Conservation (phyloP, 768 basidiomycete genomes). For the Boletus reticulatus region DNA sequence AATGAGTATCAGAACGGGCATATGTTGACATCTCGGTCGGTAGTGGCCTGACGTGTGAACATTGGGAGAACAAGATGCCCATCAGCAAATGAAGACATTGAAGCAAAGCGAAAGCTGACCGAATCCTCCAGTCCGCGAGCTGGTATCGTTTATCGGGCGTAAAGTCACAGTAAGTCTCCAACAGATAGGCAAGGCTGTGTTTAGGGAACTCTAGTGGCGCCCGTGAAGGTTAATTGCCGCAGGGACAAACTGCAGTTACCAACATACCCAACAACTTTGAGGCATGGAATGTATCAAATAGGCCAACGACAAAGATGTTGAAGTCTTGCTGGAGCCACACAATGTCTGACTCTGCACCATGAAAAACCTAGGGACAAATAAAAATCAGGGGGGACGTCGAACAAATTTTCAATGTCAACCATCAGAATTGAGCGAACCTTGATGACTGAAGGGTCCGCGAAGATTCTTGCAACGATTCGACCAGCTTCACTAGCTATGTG, state of each 20-base stretch:
- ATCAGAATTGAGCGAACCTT: constrained; percentile 53
- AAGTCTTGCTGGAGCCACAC: constrained; percentile 97
- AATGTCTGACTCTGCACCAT: constrained; percentile 93
- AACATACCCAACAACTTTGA: constrained; percentile 73
- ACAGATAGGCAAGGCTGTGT: constrained; percentile 79
- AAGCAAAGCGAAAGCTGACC: constrained; percentile 40
- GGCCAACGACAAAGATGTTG: constrained; percentile 86
- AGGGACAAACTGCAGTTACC: background rate
- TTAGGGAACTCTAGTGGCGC: constrained; percentile 64
- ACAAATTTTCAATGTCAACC: background rate
- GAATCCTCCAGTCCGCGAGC: constrained; percentile 95
- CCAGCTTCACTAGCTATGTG: constrained; percentile 25
- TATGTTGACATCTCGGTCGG: constrained; percentile 88
- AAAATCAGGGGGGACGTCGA: background rate
- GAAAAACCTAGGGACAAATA: constrained; percentile 70
- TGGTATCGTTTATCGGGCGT: constrained; percentile 94
- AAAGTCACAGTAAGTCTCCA: constrained; percentile 89
- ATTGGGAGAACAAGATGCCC: background rate
- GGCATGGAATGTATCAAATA: constrained; percentile 98
- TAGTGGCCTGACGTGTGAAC: constrained; percentile 52
- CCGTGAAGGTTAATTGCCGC: background rate
- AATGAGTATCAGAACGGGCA: constrained; percentile 96
- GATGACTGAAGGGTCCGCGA: constrained; percentile 79
- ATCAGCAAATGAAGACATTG: background rate
- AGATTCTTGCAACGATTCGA: constrained; percentile 50